Base-by-base conservation (phyloP, 345 rosid species). In the Limnanthes douglasii region DNA sequence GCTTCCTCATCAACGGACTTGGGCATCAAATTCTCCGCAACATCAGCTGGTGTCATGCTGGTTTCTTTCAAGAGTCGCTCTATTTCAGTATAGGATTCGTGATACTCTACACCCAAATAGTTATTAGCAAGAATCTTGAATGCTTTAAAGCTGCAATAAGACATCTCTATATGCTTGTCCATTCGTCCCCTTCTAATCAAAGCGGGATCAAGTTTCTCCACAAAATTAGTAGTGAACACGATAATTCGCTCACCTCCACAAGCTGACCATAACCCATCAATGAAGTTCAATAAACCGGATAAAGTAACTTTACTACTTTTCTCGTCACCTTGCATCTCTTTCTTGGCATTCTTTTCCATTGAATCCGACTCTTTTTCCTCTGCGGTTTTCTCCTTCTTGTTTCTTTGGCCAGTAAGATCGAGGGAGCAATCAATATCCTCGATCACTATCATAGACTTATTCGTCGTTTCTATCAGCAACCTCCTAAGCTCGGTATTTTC, bases 261-360 rank as follows among this genome's bases (percentile, higher is more conserved):
- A 12, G 67, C 54, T 31, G 67, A 61, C 54, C 62, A 55, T 10
- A 52, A 5, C 5, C 62, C 67, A 41, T 61, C 62, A 6, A 61
- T 50, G 27, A 46, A 41, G 38, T 61, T 61, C 32, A 61, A 4
- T 0, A 61, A 17, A 16, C 59, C 67, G 0, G 62, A 51, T 7
- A 51, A 44, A 5, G 67, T 61, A 21, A 54, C 61, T 8, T 50
- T 26, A 13, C 41, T 50, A 1, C 8, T 8, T 14, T 20, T 24
- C 6, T 2, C 19, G 12, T 34, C 15, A 34, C 45, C 10, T n/a
- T n/a, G n/a, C n/a, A n/a, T n/a, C 10, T 34, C 38, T 21, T 24
- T 18, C 15, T 40, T 30, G 4, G 17, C 6, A 8, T 14, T 18
- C 8, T 38, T 49, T 13, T 14, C 3, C 4, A 15, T 12, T 18